Conservation (phyloP, 139 green algal genomes). For the Eudorina sp. region DNA sequence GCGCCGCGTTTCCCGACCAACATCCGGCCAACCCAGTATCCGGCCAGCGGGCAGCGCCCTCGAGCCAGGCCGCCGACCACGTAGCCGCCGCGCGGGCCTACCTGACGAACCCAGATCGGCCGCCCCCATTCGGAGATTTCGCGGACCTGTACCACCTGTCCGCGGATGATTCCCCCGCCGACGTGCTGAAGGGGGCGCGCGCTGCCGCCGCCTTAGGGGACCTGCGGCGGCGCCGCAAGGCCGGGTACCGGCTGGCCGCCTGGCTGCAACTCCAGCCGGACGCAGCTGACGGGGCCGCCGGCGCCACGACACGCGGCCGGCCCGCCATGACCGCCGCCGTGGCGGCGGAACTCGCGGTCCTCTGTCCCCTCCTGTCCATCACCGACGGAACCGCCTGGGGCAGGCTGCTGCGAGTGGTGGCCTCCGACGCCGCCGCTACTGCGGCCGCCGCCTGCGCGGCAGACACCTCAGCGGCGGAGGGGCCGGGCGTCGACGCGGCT, state of each 20-base stretch:
- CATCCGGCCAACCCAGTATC: too few species aligned
- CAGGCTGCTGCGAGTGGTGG: background rate
- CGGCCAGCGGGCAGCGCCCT: too few species aligned
- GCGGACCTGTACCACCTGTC: too few species aligned
- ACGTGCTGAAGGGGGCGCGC: too few species aligned
- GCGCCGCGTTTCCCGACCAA: too few species aligned
- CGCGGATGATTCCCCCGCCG: too few species aligned
- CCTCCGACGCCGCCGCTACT: background rate
- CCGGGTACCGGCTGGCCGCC: background rate
- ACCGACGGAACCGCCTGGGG: background rate
- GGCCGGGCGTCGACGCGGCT: background rate
- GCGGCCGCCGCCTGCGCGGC: background rate
- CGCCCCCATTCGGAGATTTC: too few species aligned
- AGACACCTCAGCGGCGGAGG: background rate
- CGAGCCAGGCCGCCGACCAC: too few species aligned
- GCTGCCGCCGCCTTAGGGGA: too few species aligned
- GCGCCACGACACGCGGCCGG: background rate
- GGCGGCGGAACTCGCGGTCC: background rate
- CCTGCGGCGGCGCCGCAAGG: too few species aligned
- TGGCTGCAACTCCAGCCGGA: background rate
- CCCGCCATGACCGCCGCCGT: background rate
- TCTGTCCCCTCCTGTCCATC: background rate
- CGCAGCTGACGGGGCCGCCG: background rate
- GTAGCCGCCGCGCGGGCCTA: too few species aligned
- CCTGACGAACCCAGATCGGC: too few species aligned